Percentiles rank a stretch among this genome's conserved stretches.
These are phyloP conservation scores for Colletotrichum sidae DNA, from an alignment of 2,329 filamentous ascomycete species.

Conservation along the genomic window DNA sequence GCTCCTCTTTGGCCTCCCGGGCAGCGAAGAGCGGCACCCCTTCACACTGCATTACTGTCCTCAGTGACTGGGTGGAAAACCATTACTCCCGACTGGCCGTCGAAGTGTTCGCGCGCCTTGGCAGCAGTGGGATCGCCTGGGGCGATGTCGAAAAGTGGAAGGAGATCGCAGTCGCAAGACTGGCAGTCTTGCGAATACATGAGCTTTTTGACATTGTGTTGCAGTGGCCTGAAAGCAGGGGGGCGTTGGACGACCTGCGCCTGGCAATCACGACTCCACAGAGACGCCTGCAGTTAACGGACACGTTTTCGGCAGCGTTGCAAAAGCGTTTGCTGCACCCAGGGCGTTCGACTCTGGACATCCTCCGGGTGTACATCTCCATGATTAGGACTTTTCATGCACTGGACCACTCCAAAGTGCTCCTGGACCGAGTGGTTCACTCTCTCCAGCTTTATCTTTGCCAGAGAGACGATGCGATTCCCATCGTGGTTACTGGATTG, in stretches of 20 bases:
- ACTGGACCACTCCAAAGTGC: slow-evolving; percentile 81
- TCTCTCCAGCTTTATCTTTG: slow-evolving; percentile 82
- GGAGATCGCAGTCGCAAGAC: slow-evolving; percentile 74
- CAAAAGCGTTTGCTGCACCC: slow-evolving; percentile 78
- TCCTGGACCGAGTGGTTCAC: slow-evolving; percentile 79
- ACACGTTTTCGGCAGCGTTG: slow-evolving; percentile 74
- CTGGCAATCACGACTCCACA: slow-evolving; percentile 76
- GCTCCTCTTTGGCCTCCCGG: slow-evolving; percentile 41
- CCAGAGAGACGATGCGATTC: slow-evolving; percentile 80
- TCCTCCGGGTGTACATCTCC: slow-evolving; percentile 81
- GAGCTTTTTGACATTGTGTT: slow-evolving; percentile 85
- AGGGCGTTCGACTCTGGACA: slow-evolving; percentile 80
- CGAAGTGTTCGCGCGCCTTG: slow-evolving; percentile 66
- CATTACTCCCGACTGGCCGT: slow-evolving; percentile 73
- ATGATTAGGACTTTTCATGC: slow-evolving; percentile 83
- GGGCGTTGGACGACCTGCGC: slow-evolving; percentile 80
- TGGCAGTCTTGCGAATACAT: slow-evolving; percentile 76
- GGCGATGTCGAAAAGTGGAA: slow-evolving; percentile 76
- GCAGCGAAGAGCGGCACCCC: slow-evolving; percentile 46
- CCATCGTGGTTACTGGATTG: slow-evolving; percentile 80
- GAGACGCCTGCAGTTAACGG: slow-evolving; percentile 76
- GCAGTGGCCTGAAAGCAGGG: slow-evolving; percentile 77
- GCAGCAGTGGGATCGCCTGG: slow-evolving; percentile 58
- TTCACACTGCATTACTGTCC: slow-evolving; percentile 67
- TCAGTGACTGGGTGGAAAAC: slow-evolving; percentile 76